Percentiles rank a stretch among this genome's conserved stretches.
These are phyloP conservation scores for Botrytis cinerea DNA, from an alignment of 2,329 filamentous ascomycete genomes.

Conservation along the genomic window DNA sequence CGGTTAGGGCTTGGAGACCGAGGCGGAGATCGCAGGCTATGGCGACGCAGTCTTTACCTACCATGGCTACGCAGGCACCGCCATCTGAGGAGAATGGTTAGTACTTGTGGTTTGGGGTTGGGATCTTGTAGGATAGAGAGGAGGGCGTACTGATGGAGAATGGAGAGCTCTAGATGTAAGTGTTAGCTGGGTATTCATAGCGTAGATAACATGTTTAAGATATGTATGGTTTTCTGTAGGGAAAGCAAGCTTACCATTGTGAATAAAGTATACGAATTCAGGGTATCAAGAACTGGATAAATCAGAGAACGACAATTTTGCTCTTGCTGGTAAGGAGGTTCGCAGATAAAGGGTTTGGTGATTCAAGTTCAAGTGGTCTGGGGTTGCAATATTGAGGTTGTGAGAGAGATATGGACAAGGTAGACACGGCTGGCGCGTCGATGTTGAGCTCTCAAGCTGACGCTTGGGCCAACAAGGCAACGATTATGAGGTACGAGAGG, in stretches of 20 bases:
- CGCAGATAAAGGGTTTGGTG: conserved; percentile 4
- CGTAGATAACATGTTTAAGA: not conserved
- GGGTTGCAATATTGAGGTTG: conserved; percentile 13
- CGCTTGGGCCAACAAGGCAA: conserved; percentile 40
- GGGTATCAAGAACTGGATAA: conserved; percentile 16
- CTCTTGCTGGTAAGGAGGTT: not conserved
- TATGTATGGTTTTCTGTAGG: not conserved
- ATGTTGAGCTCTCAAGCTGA: conserved; percentile 34
- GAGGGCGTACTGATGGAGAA: conserved; percentile 83
- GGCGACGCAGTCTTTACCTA: conserved; percentile 98
- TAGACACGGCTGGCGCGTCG: conserved; percentile 42
- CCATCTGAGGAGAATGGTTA: conserved; percentile 55
- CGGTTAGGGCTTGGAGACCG: conserved; percentile 91
- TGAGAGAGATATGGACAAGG: conserved; percentile 34
- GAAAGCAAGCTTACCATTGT: conserved; percentile 37
- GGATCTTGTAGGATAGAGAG: conserved; percentile 15
- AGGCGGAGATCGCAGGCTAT: conserved; percentile 99
- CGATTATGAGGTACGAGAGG: conserved; percentile 23
- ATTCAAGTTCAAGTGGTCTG: conserved; percentile 28
- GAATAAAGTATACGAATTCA: conserved; percentile 10
- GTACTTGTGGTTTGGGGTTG: conserved; percentile 6
- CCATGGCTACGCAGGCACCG: conserved; percentile 97
- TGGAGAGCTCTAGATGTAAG: conserved; percentile 69
- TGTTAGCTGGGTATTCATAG: conserved; percentile 40
- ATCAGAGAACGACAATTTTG: not conserved